Percentiles rank a stretch among this genome's conserved stretches.
Conservation (phyloP, 441 rosid species). For the Populus tomentosa region DNA sequence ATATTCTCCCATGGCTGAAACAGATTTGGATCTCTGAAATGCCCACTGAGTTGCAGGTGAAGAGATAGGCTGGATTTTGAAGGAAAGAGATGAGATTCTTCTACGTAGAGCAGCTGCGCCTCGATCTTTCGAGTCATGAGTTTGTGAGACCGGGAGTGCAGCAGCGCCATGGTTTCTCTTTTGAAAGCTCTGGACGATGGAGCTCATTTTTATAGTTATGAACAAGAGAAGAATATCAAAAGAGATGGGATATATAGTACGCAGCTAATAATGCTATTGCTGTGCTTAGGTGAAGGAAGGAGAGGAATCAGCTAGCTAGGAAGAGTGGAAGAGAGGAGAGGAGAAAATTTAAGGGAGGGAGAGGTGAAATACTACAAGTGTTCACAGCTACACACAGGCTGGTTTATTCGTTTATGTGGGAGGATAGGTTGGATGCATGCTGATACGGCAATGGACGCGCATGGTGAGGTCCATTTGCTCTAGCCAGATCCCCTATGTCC, state of each 20-base stretch:
- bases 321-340: neutral
- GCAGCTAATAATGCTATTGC: no score
- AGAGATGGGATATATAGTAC: neutral
- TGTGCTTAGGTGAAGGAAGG: neutral
- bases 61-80: conserved; percentile 37
- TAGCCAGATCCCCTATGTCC: no score
- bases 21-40: conserved; percentile 55
- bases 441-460: neutral
- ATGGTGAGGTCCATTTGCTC: conserved; percentile 21
- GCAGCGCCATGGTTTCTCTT: conserved; percentile 23
- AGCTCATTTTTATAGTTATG: conserved; percentile 38
- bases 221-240: neutral
- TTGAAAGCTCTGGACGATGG: conserved; percentile 59
- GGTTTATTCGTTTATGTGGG: conserved; percentile 33
- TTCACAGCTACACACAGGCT: conserved; percentile 52
- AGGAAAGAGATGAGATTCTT: conserved; percentile 70
- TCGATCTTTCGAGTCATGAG: neutral
- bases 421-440: conserved; percentile 4
- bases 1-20: conserved; percentile 52
- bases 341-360: neutral
- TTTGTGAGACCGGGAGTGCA: conserved; percentile 38
- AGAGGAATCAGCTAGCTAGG: neutral
- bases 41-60: conserved; percentile 41
- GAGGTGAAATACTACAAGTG: conserved; percentile 27
- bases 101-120: conserved; percentile 32